Conservation (phyloP, 2,329 filamentous ascomycete genomes). For the Diplodia mutila region DNA sequence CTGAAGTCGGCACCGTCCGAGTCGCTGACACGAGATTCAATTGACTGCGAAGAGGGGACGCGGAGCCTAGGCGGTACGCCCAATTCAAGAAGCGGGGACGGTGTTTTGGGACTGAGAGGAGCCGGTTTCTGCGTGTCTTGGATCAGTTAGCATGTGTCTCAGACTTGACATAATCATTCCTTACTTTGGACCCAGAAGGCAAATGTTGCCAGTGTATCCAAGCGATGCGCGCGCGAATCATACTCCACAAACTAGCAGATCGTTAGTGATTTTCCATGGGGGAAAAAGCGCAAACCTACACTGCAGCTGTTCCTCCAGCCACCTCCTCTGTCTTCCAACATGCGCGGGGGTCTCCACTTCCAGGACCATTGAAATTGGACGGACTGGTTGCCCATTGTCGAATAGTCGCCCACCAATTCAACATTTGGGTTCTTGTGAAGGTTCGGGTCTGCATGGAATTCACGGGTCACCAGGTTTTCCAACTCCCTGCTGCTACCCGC, state of each 20-base stretch:
- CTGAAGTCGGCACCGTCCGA: conserved; percentile 59
- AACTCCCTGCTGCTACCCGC: conserved; percentile 84
- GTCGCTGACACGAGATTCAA: conserved; percentile 79
- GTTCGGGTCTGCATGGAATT: conserved; percentile 97
- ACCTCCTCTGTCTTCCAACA: conserved; percentile 77
- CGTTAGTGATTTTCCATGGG: neutral
- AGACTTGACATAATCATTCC: conserved; percentile 32
- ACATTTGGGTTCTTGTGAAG: conserved; percentile 97
- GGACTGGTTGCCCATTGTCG: conserved; percentile 78
- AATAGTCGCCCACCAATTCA: conserved; percentile 88
- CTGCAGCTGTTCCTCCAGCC: conserved; percentile 97
- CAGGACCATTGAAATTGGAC: conserved; percentile 94
- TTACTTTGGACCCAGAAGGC: conserved; percentile 91
- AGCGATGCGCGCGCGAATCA: conserved; percentile 84
- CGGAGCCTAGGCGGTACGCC: conserved; percentile 75
- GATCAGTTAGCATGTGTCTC: conserved; percentile 4
- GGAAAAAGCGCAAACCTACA: conserved; percentile 52
- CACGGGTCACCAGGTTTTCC: conserved; percentile 89
- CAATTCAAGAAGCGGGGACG: conserved; percentile 73
- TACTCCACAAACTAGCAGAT: conserved; percentile 84
- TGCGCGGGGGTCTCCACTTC: conserved; percentile 93
- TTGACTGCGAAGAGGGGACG: conserved; percentile 83
- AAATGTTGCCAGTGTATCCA: conserved; percentile 88
- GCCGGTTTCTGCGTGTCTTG: conserved; percentile 42
- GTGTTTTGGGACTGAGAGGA: conserved; percentile 49